Percentiles rank a stretch among this genome's conserved stretches.
Evolutionary conservation across 2,329 filamentous ascomycete species (phyloP).

Genomic region (Lasiodiplodia sp.): DNA sequence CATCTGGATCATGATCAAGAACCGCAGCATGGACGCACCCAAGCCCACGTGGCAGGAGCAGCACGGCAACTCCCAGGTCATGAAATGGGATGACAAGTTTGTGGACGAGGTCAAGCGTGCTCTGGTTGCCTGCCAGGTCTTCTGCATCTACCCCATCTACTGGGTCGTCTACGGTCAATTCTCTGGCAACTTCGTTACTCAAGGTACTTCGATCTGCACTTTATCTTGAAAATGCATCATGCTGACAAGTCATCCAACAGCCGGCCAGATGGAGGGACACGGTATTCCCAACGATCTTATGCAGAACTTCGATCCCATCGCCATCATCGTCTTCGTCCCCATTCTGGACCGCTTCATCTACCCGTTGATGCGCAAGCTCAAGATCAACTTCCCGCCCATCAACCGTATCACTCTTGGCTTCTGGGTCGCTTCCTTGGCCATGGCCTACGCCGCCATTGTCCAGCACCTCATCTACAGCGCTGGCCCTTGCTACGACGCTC

Average conservation of each 20-base stretch:
- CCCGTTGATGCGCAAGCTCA: conserved; percentile 50
- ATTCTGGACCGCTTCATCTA: conserved; percentile 53
- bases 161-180: conserved; percentile 54
- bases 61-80: conserved; percentile 53
- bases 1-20: conserved; percentile 61
- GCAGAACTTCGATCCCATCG: conserved; percentile 57
- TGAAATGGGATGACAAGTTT: conserved; percentile 74
- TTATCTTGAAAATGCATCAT: too few species aligned
- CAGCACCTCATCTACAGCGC: conserved; percentile 64
- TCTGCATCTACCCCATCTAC: conserved; percentile 59
- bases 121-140: conserved; percentile 72
- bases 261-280: conserved; percentile 52
- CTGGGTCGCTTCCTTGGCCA: conserved; percentile 59
- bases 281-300: conserved; percentile 58
- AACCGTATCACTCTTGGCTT: conserved; percentile 62
- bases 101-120: conserved; percentile 75
- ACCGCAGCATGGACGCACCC: conserved; percentile 65
- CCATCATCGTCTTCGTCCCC: conserved; percentile 57
- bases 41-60: conserved; percentile 71
- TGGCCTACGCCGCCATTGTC: conserved; percentile 64
- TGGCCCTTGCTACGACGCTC: conserved; percentile 54
- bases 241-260: conserved; percentile 31
- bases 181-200: conserved; percentile 55
- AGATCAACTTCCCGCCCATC: conserved; percentile 58
- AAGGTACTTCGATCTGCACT: conserved; percentile 34